Percentiles rank a stretch among this genome's conserved stretches.
Evolutionary conservation across 2,329 filamentous ascomycete genomes (phyloP).

Genomic region (Paramyrothecium roridum): DNA sequence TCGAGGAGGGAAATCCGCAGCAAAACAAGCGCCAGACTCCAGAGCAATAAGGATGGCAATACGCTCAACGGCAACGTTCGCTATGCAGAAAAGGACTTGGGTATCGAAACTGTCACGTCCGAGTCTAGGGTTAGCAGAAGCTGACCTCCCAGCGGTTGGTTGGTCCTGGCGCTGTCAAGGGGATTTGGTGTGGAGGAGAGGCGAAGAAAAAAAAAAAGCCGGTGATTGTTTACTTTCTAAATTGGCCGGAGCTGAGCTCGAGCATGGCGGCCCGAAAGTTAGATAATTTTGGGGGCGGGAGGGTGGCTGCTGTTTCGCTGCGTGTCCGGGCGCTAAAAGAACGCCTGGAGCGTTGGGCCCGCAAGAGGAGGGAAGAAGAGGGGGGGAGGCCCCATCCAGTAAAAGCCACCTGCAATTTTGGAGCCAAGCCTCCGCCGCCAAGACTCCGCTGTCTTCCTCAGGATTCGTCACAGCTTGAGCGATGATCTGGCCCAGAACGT

Average conservation of each 20-base stretch:
- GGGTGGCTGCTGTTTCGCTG: background rate
- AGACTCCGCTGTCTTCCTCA: background rate
- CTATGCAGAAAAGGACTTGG: conserved; percentile 6
- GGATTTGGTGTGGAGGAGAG: background rate
- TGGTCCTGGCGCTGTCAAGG: background rate
- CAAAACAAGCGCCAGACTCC: conserved; percentile 24
- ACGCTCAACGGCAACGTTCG: conserved; percentile 12
- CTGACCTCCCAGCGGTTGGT: background rate
- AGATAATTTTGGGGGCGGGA: background rate
- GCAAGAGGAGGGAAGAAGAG: no score
- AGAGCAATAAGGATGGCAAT: conserved; percentile 11
- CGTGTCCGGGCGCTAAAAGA: background rate
- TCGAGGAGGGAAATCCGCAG: background rate
- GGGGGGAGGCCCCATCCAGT: no score
- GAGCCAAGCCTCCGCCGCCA: background rate
- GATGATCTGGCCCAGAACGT: no score
- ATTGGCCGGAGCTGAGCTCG: background rate
- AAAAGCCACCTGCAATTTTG: background rate
- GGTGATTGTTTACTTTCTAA: background rate
- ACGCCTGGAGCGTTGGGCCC: background rate
- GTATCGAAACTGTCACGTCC: no score
- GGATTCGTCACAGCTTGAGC: no score
- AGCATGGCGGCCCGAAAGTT: background rate
- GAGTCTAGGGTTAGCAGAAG: no score
- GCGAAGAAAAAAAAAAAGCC: background rate